Base-by-base conservation (phyloP, 2,329 filamentous ascomycete species). In the Thermothelomyces thermophilus region DNA sequence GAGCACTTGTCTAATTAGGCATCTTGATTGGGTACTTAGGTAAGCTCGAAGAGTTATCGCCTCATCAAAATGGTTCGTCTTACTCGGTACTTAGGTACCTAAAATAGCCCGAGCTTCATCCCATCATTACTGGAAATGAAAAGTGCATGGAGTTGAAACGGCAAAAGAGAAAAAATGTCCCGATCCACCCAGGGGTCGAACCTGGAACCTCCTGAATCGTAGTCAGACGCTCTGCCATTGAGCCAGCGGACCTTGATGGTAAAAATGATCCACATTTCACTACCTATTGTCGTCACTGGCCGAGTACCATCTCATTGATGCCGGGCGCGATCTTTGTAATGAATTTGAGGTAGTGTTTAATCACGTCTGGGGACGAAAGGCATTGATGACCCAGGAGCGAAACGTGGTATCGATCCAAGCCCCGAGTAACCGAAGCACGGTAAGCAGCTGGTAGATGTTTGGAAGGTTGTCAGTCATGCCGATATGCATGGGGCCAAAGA, bases 311-410 rank as follows among this genome's bases (percentile, higher is more conserved):
- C n/a, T n/a, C n/a, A n/a, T n/a, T n/a, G n/a, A n/a, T n/a, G n/a
- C n/a, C n/a, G n/a, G n/a, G n/a, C n/a, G n/a, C n/a, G n/a, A 31
- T 31, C 28, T 8, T 31, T 31, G 13, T 8, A 31, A 31, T 8
- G 28, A 31, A 13, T 13, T 8, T 13, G 13, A 31, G 13, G 13
- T 31, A 31, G 7, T 31, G 28, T 31, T 31, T 13, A 31, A 31
- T 31, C 28, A 31, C 13, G 28, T 31, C 28, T 13, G n/a, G 28
- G 61, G 76, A 80, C 19, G 10, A 40, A 44, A 50, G 14, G 28
- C 33, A 40, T 43, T 39, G 41, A 39, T 36, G 41, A 48, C 35
- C 50, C 50, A 52, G 28, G 30, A 22, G 31, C 46, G 41, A 46
- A 52, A 52, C n/a, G 34, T 39, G 30, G 41, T 49, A 24, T 52